Conservation (phyloP, 106 monocot genomes). For the Agapanthus africanus region DNA sequence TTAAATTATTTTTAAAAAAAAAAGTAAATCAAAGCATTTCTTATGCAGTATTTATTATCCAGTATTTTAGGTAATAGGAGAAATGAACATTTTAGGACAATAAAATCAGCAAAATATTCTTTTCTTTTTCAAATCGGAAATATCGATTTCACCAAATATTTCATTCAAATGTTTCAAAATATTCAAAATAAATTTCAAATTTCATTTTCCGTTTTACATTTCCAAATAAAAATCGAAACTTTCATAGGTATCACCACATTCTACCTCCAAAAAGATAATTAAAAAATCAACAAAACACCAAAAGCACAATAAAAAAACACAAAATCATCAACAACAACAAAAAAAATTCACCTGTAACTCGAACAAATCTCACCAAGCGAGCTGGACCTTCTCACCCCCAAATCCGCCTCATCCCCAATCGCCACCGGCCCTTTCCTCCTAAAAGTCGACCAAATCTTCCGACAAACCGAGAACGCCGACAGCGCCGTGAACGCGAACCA, state of each 20-base stretch:
- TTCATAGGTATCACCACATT: slow-evolving; percentile 1
- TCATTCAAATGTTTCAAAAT: neutral
- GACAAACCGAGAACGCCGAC: slow-evolving; percentile 79
- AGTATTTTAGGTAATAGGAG: neutral
- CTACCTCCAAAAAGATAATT: neutral
- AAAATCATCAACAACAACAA: neutral
- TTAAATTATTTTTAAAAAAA: too few species aligned
- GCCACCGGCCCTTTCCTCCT: slow-evolving; percentile 26
- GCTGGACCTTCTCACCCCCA: neutral
- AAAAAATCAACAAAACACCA: neutral
- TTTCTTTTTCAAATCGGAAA: neutral
- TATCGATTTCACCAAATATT: neutral
- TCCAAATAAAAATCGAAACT: neutral
- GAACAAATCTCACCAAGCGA: slow-evolving; percentile 1
- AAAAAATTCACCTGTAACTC: slow-evolving; percentile 2
- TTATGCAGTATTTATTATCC: neutral
- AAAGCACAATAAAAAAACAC: neutral
- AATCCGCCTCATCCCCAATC: neutral
- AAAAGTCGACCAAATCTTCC: slow-evolving; percentile 54
- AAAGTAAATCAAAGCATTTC: too few species aligned
- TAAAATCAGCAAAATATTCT: neutral
- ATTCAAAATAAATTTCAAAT: neutral
- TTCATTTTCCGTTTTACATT: neutral
- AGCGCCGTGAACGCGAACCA: slow-evolving; percentile 95
- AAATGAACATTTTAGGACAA: neutral